Evolutionary conservation across 1,284 basidiomycete species (phyloP).

Genomic region (Mycena citricolor): DNA sequence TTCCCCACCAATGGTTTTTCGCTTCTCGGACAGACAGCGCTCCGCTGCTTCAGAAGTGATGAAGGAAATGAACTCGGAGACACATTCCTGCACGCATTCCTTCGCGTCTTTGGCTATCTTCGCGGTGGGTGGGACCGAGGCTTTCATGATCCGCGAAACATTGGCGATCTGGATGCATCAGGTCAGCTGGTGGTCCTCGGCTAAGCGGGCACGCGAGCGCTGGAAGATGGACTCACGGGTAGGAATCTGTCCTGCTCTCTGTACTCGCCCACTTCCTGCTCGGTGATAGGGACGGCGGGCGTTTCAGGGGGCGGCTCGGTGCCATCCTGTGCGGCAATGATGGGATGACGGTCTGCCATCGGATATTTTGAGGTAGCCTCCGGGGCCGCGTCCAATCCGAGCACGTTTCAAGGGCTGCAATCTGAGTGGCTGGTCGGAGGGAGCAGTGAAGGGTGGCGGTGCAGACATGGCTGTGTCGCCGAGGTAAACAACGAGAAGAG

Average conservation of each 20-base stretch:
- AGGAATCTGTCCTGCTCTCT: conserved; percentile 89
- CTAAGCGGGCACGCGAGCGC: neutral
- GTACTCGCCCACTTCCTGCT: conserved; percentile 89
- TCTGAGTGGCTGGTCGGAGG: too few relatives aligned
- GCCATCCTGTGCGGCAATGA: neutral
- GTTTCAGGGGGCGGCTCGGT: conserved; percentile 44
- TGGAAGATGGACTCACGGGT: conserved; percentile 58
- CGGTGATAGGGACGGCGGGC: conserved; percentile 71
- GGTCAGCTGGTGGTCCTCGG: too few relatives aligned
- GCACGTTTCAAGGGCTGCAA: too few relatives aligned
- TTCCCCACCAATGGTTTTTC: conserved; percentile 82
- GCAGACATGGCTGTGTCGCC: too few relatives aligned
- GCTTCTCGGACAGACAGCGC: conserved; percentile 83
- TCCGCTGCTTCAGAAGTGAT: conserved; percentile 90
- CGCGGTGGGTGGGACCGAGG: conserved; percentile 82
- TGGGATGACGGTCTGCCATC: conserved; percentile 3
- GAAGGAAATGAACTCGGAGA: conserved; percentile 95
- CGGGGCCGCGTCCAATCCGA: too few relatives aligned
- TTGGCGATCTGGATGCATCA: conserved; percentile 76
- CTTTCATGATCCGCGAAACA: conserved; percentile 94
- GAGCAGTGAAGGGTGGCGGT: too few relatives aligned
- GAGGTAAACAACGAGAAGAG: too few relatives aligned
- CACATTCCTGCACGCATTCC: conserved; percentile 95
- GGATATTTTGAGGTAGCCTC: neutral
- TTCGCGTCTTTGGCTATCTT: conserved; percentile 97